Conservation (phyloP, 2,329 filamentous ascomycete species). For the Balansia obtecta region DNA sequence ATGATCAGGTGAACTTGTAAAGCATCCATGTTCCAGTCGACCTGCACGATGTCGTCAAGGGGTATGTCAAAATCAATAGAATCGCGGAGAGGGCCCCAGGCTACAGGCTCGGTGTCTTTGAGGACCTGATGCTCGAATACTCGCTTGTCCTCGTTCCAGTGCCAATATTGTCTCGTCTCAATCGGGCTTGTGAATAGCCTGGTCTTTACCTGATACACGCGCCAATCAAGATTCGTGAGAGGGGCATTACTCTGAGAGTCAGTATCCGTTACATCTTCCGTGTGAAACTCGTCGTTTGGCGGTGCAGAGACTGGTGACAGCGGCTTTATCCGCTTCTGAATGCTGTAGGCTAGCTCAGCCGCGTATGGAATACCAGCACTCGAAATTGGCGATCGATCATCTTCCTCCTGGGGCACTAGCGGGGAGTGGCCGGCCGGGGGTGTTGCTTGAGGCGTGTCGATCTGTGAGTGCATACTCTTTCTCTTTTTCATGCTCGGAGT, state of each 20-base stretch:
- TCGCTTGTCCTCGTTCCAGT: conserved; percentile 29
- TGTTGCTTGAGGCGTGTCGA: conserved; percentile 16
- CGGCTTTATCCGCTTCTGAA: conserved; percentile 15
- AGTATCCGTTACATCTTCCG: conserved; percentile 35
- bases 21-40: conserved; percentile 30
- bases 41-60: conserved; percentile 31
- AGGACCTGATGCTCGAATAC: conserved; percentile 43
- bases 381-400: conserved; percentile 3
- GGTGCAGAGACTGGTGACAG: conserved; percentile 9
- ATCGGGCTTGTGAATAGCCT: conserved; percentile 31
- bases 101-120: conserved; percentile 27
- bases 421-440: conserved; percentile 18
- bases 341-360: conserved; percentile 1
- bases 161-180: conserved; percentile 43
- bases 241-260: conserved; percentile 36
- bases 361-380: neutral
- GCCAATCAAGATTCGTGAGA: conserved; percentile 36
- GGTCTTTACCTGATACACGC: conserved; percentile 40
- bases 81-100: conserved; percentile 37
- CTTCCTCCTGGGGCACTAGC: conserved; percentile 9
- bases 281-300: conserved; percentile 27
- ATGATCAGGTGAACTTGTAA: conserved; percentile 31
- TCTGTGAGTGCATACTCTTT: conserved; percentile 19
- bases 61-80: conserved; percentile 38
- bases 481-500: conserved; percentile 20